Conservation (phyloP, 108 stramenopile genomes). For the Cylindrotheca closterium region DNA sequence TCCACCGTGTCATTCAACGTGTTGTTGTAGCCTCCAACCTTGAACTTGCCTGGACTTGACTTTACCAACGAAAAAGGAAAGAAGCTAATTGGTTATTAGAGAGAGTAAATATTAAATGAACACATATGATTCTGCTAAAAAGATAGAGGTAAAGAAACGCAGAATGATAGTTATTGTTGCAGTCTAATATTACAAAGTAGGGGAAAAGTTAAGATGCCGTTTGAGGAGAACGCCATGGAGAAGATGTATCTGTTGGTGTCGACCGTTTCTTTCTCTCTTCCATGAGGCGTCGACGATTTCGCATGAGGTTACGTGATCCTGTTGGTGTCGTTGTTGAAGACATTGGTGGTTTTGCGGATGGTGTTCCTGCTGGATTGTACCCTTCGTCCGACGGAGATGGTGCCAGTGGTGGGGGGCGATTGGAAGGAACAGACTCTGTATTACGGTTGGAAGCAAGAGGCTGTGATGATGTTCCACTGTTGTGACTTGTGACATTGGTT, state of each 20-base stretch:
- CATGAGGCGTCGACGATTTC: neutral
- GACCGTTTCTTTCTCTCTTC: constrained; percentile 1
- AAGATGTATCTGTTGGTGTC: neutral
- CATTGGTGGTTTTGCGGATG: neutral
- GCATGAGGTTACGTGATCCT: neutral
- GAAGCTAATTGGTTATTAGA: constrained; percentile 67
- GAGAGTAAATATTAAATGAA: too few relatives aligned
- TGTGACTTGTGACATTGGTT: neutral
- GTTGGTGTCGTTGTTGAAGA: neutral
- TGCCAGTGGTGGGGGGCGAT: too few relatives aligned
- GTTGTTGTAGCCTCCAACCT: constrained; percentile 39
- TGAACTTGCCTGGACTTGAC: constrained; percentile 75
- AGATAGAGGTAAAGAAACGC: too few relatives aligned
- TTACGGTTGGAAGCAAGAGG: neutral
- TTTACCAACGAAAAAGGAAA: constrained; percentile 57
- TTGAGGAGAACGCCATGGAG: neutral
- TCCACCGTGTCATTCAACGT: neutral
- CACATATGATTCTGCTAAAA: too few relatives aligned
- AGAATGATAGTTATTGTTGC: too few relatives aligned
- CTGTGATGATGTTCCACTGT: neutral
- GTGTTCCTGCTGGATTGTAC: neutral
- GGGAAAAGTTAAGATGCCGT: neutral
- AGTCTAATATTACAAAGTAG: too few relatives aligned
- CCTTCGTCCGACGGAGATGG: too few relatives aligned
- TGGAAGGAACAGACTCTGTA: too few relatives aligned